Evolutionary conservation across 495 filamentous ascomycete species (phyloP).

Genomic region (Immersiella caudata): DNA sequence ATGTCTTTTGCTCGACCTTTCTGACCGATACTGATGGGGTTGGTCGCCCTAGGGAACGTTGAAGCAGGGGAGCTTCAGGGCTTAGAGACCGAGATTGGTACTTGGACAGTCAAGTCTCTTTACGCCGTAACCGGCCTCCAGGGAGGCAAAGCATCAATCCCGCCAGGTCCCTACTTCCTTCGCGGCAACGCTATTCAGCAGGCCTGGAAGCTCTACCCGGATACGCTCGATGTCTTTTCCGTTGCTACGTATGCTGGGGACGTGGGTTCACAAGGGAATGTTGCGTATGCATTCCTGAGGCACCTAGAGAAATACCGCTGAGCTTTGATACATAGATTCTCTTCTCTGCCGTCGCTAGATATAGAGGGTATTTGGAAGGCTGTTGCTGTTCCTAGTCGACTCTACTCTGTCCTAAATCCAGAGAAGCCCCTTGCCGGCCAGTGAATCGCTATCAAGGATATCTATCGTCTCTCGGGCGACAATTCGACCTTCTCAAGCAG

Average conservation of each 20-base stretch:
- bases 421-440: constrained; percentile 12
- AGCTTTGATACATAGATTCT: not conserved
- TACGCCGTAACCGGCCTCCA: not conserved
- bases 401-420: not conserved
- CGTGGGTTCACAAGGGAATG: not conserved
- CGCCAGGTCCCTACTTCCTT: constrained; percentile 15
- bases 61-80: not conserved
- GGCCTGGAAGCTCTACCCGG: constrained; percentile 14
- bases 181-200: constrained; percentile 13
- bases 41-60: not conserved
- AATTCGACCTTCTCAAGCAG: constrained; percentile 8
- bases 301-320: too few species aligned
- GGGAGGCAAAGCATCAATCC: not conserved
- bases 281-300: constrained; percentile 9
- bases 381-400: constrained; percentile 10
- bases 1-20: not conserved
- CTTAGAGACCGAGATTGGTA: not conserved
- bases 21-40: not conserved
- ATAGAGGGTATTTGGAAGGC: constrained; percentile 2
- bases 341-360: not conserved
- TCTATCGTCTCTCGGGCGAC: not conserved
- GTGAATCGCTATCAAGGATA: constrained; percentile 10
- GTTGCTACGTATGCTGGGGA: not conserved
- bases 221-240: constrained; percentile 3
- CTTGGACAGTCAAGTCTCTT: not conserved